Percentiles rank a stretch among this genome's conserved stretches.
Evolutionary conservation across 805 yeast genomes (phyloP).

Genomic region (Myxozyma melibiosi): DNA sequence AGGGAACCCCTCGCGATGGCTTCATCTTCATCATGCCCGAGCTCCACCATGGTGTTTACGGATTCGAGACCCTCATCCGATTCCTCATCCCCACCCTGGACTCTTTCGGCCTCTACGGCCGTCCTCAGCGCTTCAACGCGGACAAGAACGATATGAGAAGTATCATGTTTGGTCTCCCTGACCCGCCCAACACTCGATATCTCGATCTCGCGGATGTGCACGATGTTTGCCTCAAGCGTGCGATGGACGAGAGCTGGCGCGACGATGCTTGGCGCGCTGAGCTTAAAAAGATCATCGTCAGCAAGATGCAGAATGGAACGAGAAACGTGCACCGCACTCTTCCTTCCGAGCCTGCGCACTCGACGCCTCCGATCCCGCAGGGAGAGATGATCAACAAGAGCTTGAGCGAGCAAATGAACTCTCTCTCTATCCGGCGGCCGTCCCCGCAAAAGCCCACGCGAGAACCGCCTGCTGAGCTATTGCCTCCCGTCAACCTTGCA

Average conservation of each 20-base stretch:
- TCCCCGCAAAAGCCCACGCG: conserved; percentile 10
- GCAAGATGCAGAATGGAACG: conserved; percentile 52
- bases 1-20: conserved; percentile 52
- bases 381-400: conserved; percentile 11
- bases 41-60: conserved; percentile 77
- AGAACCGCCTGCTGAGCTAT: neutral
- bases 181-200: conserved; percentile 75
- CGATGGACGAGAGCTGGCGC: conserved; percentile 53
- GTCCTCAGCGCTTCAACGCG: conserved; percentile 74
- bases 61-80: conserved; percentile 81
- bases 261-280: conserved; percentile 60
- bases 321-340: conserved; percentile 27
- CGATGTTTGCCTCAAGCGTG: conserved; percentile 51
- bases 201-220: conserved; percentile 53
- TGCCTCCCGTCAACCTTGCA: neutral
- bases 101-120: conserved; percentile 76
- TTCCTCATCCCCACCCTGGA: conserved; percentile 75
- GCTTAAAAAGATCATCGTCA: conserved; percentile 57
- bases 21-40: conserved; percentile 82
- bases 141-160: conserved; percentile 68
- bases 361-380: conserved; percentile 23
- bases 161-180: conserved; percentile 78
- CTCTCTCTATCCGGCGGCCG: conserved; percentile 25
- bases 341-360: conserved; percentile 27
- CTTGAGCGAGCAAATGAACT: conserved; percentile 10